Evolutionary conservation across 108 stramenopile genomes (phyloP), one percentile per base, ranked within the genome.

Genomic region (Chaetoceros muelleri): DNA sequence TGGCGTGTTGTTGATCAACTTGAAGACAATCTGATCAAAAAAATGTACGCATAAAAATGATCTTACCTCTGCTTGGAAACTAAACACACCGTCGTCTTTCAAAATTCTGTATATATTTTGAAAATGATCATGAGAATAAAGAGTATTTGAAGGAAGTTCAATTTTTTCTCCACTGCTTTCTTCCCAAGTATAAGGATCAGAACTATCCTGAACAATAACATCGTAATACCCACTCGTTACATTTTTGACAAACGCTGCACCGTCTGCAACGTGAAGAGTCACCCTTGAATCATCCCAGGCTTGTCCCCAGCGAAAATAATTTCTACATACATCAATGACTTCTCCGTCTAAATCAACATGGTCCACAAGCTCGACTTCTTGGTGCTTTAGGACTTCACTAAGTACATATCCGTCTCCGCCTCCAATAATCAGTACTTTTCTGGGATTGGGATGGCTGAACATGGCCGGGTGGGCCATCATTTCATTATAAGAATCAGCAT

Each of bases 401-500:
- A 66, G 29, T 2, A 74, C 75, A 73, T 71, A 58, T 5, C 87
- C 87, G 57, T 89, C 84, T 24, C 87, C 87, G 7, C 87, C 87
- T 25, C 87, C 87, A 40, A 89, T 59, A 0, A 89, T 63, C 48
- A 89, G 53, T 10, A 79, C 80, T 21, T 74, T 62, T 18, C 70
- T 61, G 3, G 76, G 76, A 17, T 78, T 67, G 0, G 31, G n/a
- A 64, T 86, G 82, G 46, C 78, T 79, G 69, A 89, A 79, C 67
- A 89, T 64, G 8, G 87, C 78, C 8, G 84, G 64, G 54, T 89
- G 87, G 0, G 83, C 83, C 79, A 89, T 70, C 87, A 89, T 89
- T 68, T 89, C 87, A 60, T 89, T 89, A 68, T 89, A 89, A 25
- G 76, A 74, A 48, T 80, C 71, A 0, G 84, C 83, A 57, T 89